Evolutionary conservation across 2,329 filamentous ascomycete genomes (phyloP).

Genomic region (Fusarium sp.): DNA sequence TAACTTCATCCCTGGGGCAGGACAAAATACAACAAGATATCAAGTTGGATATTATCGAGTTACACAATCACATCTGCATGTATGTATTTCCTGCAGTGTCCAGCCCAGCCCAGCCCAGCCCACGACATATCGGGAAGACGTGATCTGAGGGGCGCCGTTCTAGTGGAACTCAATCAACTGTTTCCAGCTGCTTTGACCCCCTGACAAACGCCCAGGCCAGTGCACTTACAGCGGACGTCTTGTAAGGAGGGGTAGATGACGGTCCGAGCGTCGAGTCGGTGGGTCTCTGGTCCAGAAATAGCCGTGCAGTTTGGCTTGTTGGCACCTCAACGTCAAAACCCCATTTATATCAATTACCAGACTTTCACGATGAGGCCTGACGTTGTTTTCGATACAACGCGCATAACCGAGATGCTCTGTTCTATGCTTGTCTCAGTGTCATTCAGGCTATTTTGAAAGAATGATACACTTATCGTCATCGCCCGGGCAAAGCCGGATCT

Average conservation of each 20-base stretch:
- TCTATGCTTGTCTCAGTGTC: constrained; percentile 1
- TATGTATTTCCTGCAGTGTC: constrained; percentile 30
- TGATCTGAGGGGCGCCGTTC: background rate
- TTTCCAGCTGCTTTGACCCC: constrained; percentile 14
- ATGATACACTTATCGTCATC: constrained; percentile 3
- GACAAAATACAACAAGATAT: background rate
- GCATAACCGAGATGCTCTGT: background rate
- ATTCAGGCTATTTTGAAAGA: background rate
- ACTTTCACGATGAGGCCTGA: background rate
- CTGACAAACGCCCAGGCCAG: constrained; percentile 9
- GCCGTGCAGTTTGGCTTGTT: constrained; percentile 5
- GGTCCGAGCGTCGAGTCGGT: constrained; percentile 26
- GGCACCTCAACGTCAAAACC: constrained; percentile 13
- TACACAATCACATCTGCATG: constrained; percentile 25
- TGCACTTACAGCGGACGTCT: constrained; percentile 6
- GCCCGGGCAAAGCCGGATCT: constrained; percentile 29
- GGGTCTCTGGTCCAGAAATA: constrained; percentile 33
- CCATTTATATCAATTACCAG: constrained; percentile 22
- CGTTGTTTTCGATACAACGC: background rate
- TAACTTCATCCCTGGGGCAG: background rate
- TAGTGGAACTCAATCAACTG: constrained; percentile 28
- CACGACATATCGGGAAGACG: constrained; percentile 16
- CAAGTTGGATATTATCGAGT: constrained; percentile 8
- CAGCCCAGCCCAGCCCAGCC: background rate
- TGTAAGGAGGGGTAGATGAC: constrained; percentile 3